A percentile compares a stretch with the other conserved stretches of the same genome.
These are phyloP conservation scores for Sarocladium kiliense DNA, from an alignment of 2,329 filamentous ascomycete genomes.

Conservation along the genomic window DNA sequence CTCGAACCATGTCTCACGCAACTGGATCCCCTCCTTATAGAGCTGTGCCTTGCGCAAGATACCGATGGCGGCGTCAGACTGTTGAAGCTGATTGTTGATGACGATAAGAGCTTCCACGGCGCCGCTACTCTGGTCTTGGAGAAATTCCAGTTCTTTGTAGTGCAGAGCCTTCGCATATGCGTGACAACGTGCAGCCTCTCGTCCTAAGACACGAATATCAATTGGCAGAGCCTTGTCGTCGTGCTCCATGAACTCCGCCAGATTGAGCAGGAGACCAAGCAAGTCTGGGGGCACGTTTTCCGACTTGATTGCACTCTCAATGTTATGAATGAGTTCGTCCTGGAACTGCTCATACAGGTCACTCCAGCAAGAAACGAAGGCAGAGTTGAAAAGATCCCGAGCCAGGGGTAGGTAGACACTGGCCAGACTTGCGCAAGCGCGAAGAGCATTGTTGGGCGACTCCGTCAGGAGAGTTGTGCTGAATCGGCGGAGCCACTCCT, in stretches of 20 bases:
- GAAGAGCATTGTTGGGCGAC: conserved; percentile 89
- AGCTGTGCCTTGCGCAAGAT: conserved; percentile 94
- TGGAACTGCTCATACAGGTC: conserved; percentile 96
- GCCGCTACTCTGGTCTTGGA: conserved; percentile 92
- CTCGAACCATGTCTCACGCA: conserved; percentile 98
- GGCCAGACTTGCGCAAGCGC: conserved; percentile 87
- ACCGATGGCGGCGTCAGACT: conserved; percentile 96
- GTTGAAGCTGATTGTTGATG: conserved; percentile 98
- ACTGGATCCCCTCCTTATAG: conserved; percentile 86
- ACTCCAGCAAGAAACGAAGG: conserved; percentile 98
- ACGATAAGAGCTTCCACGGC: conserved; percentile 96
- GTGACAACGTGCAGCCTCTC: conserved; percentile 94
- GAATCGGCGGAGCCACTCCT: conserved; percentile 96
- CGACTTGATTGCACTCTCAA: conserved; percentile 92
- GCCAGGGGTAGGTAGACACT: conserved; percentile 89
- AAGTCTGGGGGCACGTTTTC: conserved; percentile 95
- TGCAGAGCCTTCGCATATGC: conserved; percentile 97
- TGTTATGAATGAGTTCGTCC: conserved; percentile 90
- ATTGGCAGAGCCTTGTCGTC: conserved; percentile 98
- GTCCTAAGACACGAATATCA: conserved; percentile 88
- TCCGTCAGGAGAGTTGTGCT: conserved; percentile 93
- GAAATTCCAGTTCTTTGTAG: conserved; percentile 97
- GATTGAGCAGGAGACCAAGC: conserved; percentile 85
- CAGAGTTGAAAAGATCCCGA: conserved; percentile 94
- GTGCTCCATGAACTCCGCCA: conserved; percentile 99